Evolutionary conservation across 805 yeast genomes (phyloP).

Genomic region (Monosporozyma solicola): DNA sequence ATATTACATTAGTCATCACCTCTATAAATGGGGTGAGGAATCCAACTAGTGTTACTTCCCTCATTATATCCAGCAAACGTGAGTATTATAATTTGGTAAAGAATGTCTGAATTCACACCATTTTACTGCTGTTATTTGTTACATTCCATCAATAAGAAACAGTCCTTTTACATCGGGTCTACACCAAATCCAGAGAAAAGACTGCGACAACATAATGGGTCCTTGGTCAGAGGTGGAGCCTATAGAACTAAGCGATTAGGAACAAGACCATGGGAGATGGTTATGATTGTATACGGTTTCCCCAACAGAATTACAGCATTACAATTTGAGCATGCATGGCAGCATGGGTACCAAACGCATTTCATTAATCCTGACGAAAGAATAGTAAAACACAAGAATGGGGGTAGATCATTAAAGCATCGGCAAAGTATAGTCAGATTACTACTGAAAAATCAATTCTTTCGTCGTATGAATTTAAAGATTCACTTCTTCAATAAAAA

Average conservation of each 20-base stretch:
- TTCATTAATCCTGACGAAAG: conserved; percentile 37
- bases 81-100: neutral
- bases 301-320: conserved; percentile 61
- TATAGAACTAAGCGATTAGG: conserved; percentile 49
- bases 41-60: no score
- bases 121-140: conserved; percentile 69
- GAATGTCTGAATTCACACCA: neutral
- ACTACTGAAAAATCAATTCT: conserved; percentile 36
- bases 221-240: conserved; percentile 55
- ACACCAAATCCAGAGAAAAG: conserved; percentile 68
- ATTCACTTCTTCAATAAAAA: conserved; percentile 38
- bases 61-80: neutral
- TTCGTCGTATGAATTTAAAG: conserved; percentile 37
- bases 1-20: neutral
- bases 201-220: conserved; percentile 74
- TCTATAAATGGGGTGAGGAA: neutral
- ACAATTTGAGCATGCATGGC: conserved; percentile 83
- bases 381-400: conserved; percentile 30
- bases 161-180: conserved; percentile 68
- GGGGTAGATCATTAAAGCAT: conserved; percentile 37
- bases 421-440: conserved; percentile 41
- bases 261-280: conserved; percentile 68
- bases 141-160: conserved; percentile 47
- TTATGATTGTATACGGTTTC: conserved; percentile 56
- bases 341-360: conserved; percentile 58